Conservation (phyloP, 179 eudicot genomes). For the Gypsophila paniculata region DNA sequence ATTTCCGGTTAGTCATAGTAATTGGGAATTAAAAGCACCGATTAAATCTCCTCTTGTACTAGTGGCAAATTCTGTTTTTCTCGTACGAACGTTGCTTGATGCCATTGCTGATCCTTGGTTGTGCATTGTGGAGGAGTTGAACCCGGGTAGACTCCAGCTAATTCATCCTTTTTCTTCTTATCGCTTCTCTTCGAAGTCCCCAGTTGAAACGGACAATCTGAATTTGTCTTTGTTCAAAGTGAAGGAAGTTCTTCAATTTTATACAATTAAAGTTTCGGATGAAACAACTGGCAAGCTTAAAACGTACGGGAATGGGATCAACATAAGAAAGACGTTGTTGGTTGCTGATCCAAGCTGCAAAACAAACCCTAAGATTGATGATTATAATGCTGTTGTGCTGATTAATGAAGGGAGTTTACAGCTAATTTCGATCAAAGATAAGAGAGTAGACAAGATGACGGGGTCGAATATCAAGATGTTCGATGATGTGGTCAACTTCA, state of each 20-base stretch:
- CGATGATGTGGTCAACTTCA: slow-evolving; percentile 26
- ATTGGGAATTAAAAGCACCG: too few species aligned
- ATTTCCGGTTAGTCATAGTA: background rate
- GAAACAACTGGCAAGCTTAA: too few species aligned
- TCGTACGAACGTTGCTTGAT: slow-evolving; percentile 5
- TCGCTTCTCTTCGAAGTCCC: background rate
- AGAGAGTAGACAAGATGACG: background rate
- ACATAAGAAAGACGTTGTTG: slow-evolving; percentile 6
- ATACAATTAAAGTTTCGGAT: background rate
- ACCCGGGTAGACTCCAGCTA: slow-evolving; percentile 17
- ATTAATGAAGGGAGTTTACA: background rate
- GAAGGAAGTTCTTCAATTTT: slow-evolving; percentile 11
- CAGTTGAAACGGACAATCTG: background rate
- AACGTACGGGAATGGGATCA: background rate
- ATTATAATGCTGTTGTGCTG: slow-evolving; percentile 16
- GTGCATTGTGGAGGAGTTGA: slow-evolving; percentile 19
- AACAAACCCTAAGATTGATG: slow-evolving; percentile 1
- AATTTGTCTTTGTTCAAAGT: slow-evolving; percentile 7
- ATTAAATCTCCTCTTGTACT: background rate
- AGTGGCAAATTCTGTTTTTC: slow-evolving; percentile 9
- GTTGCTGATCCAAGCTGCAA: slow-evolving; percentile 12
- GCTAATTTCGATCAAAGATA: slow-evolving; percentile 2
- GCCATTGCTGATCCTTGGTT: slow-evolving; percentile 17
- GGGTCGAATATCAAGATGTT: background rate
- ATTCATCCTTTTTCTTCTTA: background rate